Evolutionary conservation across 108 stramenopile genomes (phyloP).

Genomic region (Nitzschia inconspicua): DNA sequence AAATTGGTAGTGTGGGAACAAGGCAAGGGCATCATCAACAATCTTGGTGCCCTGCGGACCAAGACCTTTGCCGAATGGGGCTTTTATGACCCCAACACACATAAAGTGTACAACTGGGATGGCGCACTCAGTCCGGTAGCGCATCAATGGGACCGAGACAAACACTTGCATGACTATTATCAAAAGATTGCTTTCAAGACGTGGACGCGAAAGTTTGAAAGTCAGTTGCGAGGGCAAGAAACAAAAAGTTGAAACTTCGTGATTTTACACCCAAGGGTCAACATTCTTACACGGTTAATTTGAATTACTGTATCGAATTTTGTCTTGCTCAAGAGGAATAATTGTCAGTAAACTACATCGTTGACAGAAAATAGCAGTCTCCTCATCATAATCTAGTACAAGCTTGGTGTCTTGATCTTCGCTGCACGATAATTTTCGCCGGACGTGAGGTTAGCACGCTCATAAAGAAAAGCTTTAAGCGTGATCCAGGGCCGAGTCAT

Average conservation of each 20-base stretch:
- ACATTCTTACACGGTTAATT: too few species aligned
- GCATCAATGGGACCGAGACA: constrained; percentile 64
- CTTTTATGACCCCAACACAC: not conserved
- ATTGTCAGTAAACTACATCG: too few species aligned
- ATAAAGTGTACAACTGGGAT: constrained; percentile 45
- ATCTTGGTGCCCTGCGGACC: constrained; percentile 48
- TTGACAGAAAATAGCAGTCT: too few species aligned
- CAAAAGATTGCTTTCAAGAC: not conserved
- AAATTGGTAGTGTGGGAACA: constrained; percentile 51
- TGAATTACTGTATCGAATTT: too few species aligned
- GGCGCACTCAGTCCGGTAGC: constrained; percentile 38
- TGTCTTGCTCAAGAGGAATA: too few species aligned
- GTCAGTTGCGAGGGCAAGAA: too few species aligned
- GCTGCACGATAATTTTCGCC: constrained; percentile 47
- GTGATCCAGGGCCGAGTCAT: constrained; percentile 57
- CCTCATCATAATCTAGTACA: too few species aligned
- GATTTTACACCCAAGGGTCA: too few species aligned
- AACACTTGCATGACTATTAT: constrained; percentile 29
- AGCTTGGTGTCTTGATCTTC: constrained; percentile 43
- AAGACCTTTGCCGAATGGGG: constrained; percentile 37
- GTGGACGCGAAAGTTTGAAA: too few species aligned
- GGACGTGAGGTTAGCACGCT: constrained; percentile 68
- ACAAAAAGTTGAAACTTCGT: too few species aligned
- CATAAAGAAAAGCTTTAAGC: constrained; percentile 50
- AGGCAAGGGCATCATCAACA: constrained; percentile 55